Evolutionary conservation across 306 rosid genomes (phyloP).

Genomic region (Hippophae gyantsensis): DNA sequence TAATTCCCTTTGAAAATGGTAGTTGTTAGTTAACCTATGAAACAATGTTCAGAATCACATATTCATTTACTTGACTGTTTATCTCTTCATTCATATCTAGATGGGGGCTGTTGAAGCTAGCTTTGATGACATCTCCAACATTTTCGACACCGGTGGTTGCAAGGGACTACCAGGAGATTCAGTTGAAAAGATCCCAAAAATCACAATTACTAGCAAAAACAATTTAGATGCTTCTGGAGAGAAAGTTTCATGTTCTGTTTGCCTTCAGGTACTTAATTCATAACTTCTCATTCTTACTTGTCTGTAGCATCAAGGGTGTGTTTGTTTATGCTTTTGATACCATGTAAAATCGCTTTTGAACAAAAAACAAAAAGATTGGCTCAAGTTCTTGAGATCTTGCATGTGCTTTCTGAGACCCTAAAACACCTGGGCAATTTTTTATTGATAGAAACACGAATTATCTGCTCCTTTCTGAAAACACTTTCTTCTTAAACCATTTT

Average conservation of each 20-base stretch:
- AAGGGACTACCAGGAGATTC: constrained; percentile 84
- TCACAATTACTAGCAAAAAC: constrained; percentile 52
- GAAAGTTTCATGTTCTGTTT: constrained; percentile 80
- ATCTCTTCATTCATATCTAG: constrained; percentile 27
- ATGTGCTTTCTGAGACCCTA: too few species aligned
- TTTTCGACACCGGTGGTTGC: constrained; percentile 75
- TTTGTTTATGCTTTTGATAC: too few species aligned
- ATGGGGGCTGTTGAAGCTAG: constrained; percentile 86
- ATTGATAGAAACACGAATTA: too few species aligned
- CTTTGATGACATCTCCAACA: constrained; percentile 78
- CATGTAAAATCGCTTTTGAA: too few species aligned
- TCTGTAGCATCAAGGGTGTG: too few species aligned
- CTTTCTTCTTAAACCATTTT: too few species aligned
- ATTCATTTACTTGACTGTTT: constrained; percentile 20
- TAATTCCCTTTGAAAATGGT: constrained; percentile 6
- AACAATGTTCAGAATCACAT: constrained; percentile 8
- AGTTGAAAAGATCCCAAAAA: constrained; percentile 79
- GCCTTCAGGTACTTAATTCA: constrained; percentile 63
- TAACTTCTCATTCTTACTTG: background rate
- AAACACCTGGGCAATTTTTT: too few species aligned
- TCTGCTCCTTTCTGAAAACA: too few species aligned
- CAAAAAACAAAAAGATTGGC: too few species aligned
- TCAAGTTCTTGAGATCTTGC: too few species aligned
- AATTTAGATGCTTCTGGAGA: constrained; percentile 73
- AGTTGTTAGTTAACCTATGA: background rate